Evolutionary conservation across 2,329 filamentous ascomycete species (phyloP).

Genomic region (Sporothrix curviconia): DNA sequence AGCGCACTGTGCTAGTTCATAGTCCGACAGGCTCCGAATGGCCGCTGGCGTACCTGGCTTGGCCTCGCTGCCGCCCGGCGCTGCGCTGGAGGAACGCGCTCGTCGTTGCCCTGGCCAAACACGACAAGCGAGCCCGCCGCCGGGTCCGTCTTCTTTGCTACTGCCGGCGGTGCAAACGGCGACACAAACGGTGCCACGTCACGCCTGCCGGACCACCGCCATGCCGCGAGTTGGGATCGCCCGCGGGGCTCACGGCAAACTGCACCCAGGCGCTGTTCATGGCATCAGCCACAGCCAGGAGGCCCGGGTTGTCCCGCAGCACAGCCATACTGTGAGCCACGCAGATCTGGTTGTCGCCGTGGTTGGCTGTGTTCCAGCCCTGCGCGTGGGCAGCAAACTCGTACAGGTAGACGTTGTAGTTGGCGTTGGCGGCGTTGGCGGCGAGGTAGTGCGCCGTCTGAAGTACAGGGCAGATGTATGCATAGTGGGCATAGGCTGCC

Average conservation of each 20-base stretch:
- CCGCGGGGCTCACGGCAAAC: constrained; percentile 24
- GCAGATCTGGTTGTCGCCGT: constrained; percentile 40
- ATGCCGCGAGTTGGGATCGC: constrained; percentile 17
- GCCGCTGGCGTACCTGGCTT: constrained; percentile 38
- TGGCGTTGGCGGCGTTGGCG: constrained; percentile 9
- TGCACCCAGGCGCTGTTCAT: constrained; percentile 41
- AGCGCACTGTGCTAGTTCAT: constrained; percentile 46
- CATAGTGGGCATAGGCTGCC: constrained; percentile 57
- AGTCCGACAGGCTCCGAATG: constrained; percentile 35
- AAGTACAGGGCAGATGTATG: constrained; percentile 57
- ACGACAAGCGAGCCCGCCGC: constrained; percentile 29
- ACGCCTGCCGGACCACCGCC: constrained; percentile 20
- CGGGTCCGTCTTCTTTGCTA: neutral
- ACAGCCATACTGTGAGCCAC: constrained; percentile 37
- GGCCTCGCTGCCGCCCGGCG: constrained; percentile 24
- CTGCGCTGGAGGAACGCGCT: constrained; percentile 30
- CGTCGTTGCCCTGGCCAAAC: constrained; percentile 56
- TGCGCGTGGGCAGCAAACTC: constrained; percentile 48
- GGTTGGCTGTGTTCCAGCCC: constrained; percentile 35
- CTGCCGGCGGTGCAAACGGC: constrained; percentile 27
- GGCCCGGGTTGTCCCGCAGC: constrained; percentile 30
- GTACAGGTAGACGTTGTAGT: constrained; percentile 46
- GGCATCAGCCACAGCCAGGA: constrained; percentile 31
- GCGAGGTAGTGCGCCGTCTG: constrained; percentile 48
- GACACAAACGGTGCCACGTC: constrained; percentile 38